These are phyloP conservation scores for Teratosphaeria destructans DNA, from an alignment of 2,329 filamentous ascomycete genomes.

Conservation along the genomic window DNA sequence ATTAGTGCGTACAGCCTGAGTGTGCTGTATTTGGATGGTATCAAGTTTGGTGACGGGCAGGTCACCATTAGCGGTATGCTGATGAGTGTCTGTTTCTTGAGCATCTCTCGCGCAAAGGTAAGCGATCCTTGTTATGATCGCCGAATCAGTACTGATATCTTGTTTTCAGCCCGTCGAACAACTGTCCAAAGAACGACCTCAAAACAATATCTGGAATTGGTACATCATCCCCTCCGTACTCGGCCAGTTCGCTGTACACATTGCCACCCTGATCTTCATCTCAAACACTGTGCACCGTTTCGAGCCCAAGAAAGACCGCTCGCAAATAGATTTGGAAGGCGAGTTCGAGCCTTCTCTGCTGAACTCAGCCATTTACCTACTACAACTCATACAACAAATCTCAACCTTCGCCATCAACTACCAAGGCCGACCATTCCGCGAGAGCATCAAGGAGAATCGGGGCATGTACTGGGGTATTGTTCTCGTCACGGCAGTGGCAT, in stretches of 20 bases:
- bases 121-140: constrained; percentile 8
- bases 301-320: constrained; percentile 51
- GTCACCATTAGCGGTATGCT: constrained; percentile 99
- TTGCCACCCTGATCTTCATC: constrained; percentile 87
- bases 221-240: constrained; percentile 98
- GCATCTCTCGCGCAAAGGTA: constrained; percentile 88
- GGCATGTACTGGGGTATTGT: constrained; percentile 98
- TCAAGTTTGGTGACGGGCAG: constrained; percentile 97
- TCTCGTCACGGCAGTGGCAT: constrained; percentile 79
- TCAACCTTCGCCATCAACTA: constrained; percentile 99
- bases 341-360: constrained; percentile 89
- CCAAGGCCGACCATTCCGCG: constrained; percentile 93
- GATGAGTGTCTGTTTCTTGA: constrained; percentile 98
- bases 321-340: constrained; percentile 76
- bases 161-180: constrained; percentile 67
- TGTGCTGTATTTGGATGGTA: constrained; percentile 92
- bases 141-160: constrained; percentile 20
- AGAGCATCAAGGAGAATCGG: constrained; percentile 87
- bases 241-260: constrained; percentile 93
- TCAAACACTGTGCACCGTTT: constrained; percentile 77
- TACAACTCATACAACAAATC: constrained; percentile 97
- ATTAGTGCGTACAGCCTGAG: constrained; percentile 96
- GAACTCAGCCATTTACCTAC: constrained; percentile 92
- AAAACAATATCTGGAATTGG: constrained; percentile 97
- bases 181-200: constrained; percentile 89